Evolutionary conservation across 768 basidiomycete species (phyloP).

Genomic region (Russula compacta): DNA sequence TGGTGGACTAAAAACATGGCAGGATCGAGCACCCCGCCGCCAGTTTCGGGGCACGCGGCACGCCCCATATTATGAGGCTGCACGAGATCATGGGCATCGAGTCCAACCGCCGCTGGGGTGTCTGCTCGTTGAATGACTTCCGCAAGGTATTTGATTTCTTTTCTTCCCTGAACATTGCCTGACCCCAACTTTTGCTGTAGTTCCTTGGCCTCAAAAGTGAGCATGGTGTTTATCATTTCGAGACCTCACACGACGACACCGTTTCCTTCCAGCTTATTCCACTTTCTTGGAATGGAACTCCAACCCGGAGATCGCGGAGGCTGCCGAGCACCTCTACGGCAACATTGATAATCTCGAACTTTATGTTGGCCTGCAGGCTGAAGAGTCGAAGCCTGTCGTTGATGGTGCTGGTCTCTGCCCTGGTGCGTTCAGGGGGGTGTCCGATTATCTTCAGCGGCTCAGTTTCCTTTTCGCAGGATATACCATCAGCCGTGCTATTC

Average conservation of each 20-base stretch:
- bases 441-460: not conserved
- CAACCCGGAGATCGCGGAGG: constrained; percentile 52
- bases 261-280: constrained; percentile 41
- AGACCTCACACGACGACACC: not conserved
- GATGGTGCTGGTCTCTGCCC: constrained; percentile 82
- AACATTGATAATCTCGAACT: constrained; percentile 70
- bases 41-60: constrained; percentile 68
- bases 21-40: constrained; percentile 67
- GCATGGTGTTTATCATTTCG: constrained; percentile 16
- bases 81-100: constrained; percentile 84
- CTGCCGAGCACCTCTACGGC: constrained; percentile 72
- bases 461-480: constrained; percentile 39
- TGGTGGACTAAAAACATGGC: not conserved
- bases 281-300: constrained; percentile 80
- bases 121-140: constrained; percentile 80
- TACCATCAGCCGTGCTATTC: constrained; percentile 78
- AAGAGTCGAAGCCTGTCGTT: constrained; percentile 63
- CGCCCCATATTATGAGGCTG: constrained; percentile 59
- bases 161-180: not conserved
- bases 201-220: constrained; percentile 71
- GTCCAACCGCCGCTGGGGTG: constrained; percentile 67
- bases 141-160: constrained; percentile 39
- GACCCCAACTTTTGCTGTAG: constrained; percentile 23
- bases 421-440: constrained; percentile 32
- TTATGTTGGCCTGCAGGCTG: constrained; percentile 74